phyloP scores from a whole-genome alignment of 768 basidiomycete genomes.

The Mycena rebaudengoi region DNA sequence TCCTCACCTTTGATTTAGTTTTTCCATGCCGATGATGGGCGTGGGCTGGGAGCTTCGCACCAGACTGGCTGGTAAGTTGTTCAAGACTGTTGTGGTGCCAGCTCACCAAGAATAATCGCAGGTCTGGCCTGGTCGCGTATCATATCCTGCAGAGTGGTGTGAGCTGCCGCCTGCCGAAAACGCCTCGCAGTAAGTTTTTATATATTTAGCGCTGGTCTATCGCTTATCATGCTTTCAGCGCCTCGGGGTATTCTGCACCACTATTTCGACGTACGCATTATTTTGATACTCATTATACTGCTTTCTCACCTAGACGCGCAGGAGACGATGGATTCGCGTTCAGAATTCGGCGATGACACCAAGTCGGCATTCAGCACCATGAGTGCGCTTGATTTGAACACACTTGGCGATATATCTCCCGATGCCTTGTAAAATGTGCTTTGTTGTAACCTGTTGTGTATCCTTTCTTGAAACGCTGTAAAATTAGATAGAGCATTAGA shows the following conservation, averaged over 20 bases:
- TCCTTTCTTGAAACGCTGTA: neutral
- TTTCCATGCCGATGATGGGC: constrained; percentile 94
- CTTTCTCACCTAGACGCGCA: constrained; percentile 35
- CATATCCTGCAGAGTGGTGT: constrained; percentile 92
- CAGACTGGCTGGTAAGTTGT: constrained; percentile 91
- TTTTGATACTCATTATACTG: neutral
- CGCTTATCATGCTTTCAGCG: constrained; percentile 53
- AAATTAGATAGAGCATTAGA: constrained; percentile 6
- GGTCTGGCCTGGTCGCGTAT: constrained; percentile 91
- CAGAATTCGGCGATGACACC: constrained; percentile 78
- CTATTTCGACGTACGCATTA: constrained; percentile 90
- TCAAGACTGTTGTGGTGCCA: neutral
- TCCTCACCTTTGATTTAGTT: constrained; percentile 58
- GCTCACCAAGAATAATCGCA: neutral
- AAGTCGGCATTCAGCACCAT: constrained; percentile 69
- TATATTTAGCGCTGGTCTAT: neutral
- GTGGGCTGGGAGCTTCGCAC: constrained; percentile 95
- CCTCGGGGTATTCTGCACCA: constrained; percentile 88
- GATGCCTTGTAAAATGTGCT: constrained; percentile 61
- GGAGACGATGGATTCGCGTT: constrained; percentile 79
- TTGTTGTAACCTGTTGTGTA: neutral
- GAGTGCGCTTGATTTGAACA: constrained; percentile 63
- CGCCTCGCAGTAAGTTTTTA: constrained; percentile 81
- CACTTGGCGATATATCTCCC: constrained; percentile 75
- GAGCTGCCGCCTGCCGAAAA: constrained; percentile 90